These are phyloP conservation scores for Polygonum aviculare DNA, from an alignment of 148 eudicot genomes.

Conservation along the genomic window DNA sequence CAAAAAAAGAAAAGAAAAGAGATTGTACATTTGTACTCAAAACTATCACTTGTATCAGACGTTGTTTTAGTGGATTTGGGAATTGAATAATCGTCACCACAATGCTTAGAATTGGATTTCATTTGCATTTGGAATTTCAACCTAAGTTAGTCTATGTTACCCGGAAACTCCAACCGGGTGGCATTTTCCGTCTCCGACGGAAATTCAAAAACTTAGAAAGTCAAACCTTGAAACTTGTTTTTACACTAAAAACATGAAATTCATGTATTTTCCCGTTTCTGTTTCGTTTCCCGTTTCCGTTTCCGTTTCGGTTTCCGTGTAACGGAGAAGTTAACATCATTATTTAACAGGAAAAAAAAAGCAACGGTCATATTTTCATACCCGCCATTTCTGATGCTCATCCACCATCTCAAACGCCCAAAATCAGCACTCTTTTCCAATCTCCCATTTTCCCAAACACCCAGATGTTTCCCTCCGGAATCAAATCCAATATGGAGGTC, in stretches of 20 bases:
- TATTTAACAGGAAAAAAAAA: neutral
- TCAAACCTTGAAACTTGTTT: too few relatives aligned
- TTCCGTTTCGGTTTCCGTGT: too few relatives aligned
- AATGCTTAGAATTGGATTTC: neutral
- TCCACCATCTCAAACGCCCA: neutral
- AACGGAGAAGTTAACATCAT: neutral
- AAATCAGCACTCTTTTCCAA: neutral
- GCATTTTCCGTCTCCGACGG: too few relatives aligned
- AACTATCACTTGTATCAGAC: neutral
- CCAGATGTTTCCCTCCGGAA: neutral
- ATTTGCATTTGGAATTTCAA: neutral
- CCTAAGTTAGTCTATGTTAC: too few relatives aligned
- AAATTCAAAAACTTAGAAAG: too few relatives aligned
- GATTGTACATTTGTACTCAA: neutral
- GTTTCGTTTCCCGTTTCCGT: too few relatives aligned
- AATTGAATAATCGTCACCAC: neutral
- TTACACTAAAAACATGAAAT: too few relatives aligned
- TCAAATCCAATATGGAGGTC: neutral
- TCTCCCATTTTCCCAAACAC: neutral
- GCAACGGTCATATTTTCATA: neutral
- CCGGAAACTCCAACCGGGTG: too few relatives aligned
- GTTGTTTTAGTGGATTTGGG: neutral
- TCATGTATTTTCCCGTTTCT: too few relatives aligned
- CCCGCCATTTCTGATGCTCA: neutral
- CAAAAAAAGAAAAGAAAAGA: too few relatives aligned